These are phyloP conservation scores for Calonectria naviculata DNA, from an alignment of 2,329 filamentous ascomycete species.

Conservation along the genomic window DNA sequence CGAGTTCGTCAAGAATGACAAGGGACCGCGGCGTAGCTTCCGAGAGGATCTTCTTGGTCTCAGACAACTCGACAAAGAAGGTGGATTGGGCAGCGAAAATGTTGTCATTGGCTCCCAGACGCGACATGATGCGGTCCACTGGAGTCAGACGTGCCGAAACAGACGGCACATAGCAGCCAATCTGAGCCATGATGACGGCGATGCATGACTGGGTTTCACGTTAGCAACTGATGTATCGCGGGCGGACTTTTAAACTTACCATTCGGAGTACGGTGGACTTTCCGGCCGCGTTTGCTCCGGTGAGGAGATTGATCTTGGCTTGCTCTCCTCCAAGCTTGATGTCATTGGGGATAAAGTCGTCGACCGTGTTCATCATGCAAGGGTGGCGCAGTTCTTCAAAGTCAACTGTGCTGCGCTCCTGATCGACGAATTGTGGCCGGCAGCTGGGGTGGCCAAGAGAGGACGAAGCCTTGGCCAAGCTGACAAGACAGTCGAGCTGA, in stretches of 20 bases:
- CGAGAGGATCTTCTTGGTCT: constrained; percentile 97
- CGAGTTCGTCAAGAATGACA: constrained; percentile 96
- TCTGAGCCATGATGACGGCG: constrained; percentile 96
- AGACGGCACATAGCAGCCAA: constrained; percentile 93
- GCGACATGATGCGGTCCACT: constrained; percentile 98
- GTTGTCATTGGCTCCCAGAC: constrained; percentile 97
- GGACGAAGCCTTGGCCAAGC: constrained; percentile 87
- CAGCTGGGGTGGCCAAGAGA: constrained; percentile 89
- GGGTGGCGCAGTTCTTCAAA: constrained; percentile 94
- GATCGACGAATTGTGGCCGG: constrained; percentile 86
- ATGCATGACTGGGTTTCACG: constrained; percentile 78
- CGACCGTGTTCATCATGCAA: constrained; percentile 89
- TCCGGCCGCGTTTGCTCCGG: constrained; percentile 95
- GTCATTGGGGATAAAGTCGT: constrained; percentile 97
- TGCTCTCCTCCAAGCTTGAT: constrained; percentile 84
- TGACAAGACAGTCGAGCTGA: constrained; percentile 94
- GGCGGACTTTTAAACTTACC: constrained; percentile 62
- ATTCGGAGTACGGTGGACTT: constrained; percentile 97
- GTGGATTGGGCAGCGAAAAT: constrained; percentile 98
- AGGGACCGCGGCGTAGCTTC: constrained; percentile 94
- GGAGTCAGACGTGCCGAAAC: constrained; percentile 86
- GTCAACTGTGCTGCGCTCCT: constrained; percentile 87
- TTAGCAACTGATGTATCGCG: background rate
- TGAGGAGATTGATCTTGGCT: constrained; percentile 90
- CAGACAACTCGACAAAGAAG: constrained; percentile 96